These are phyloP conservation scores for Daldinia concentrica DNA, from an alignment of 495 filamentous ascomycete species.

Conservation along the genomic window DNA sequence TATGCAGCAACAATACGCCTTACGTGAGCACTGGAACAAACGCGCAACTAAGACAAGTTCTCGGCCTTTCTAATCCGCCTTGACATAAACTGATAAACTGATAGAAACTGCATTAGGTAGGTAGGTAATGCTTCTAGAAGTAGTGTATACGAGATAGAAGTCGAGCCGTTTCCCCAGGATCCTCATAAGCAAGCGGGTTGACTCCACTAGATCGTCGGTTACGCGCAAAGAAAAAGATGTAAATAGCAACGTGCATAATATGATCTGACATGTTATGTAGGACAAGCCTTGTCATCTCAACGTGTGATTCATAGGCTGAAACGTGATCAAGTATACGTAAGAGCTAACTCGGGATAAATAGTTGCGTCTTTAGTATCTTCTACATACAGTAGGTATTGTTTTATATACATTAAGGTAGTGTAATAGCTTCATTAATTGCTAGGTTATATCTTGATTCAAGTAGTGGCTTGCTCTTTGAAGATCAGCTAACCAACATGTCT, in stretches of 20 bases:
- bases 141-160: slow-evolving; percentile 1
- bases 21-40: slow-evolving; percentile 7
- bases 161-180: slow-evolving; percentile 4
- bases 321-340: slow-evolving; percentile 6
- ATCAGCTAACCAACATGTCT: neutral
- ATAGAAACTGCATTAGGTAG: neutral
- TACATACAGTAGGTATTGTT: neutral
- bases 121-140: slow-evolving; percentile 8
- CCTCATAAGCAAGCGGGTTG: slow-evolving; percentile 1
- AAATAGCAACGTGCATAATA: slow-evolving; percentile 25
- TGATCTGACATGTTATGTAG: slow-evolving; percentile 34
- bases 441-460: too few relatives aligned
- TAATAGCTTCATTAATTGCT: neutral
- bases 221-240: slow-evolving; percentile 15
- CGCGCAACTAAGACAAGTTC: neutral
- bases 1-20: neutral
- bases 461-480: neutral
- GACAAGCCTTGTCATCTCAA: slow-evolving; percentile 6
- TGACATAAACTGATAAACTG: neutral
- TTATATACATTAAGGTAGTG: neutral
- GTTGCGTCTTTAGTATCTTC: neutral
- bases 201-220: slow-evolving; percentile 33
- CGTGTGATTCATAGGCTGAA: slow-evolving; percentile 18
- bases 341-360: neutral
- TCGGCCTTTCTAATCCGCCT: neutral